These are phyloP conservation scores for Lepraria neglecta DNA, from an alignment of 495 filamentous ascomycete species.

Conservation along the genomic window DNA sequence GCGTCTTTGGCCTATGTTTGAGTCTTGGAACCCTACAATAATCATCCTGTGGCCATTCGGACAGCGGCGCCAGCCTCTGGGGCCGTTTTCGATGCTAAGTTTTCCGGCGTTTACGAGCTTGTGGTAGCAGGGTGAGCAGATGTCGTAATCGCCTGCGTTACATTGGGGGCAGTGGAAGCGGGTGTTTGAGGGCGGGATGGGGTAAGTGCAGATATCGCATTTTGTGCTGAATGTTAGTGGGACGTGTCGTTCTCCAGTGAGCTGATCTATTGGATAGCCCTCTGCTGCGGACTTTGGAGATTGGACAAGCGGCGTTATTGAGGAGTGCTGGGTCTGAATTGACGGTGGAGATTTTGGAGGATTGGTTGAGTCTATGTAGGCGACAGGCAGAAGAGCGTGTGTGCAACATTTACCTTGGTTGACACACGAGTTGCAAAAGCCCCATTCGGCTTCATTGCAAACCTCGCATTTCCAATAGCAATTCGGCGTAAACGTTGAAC, in stretches of 20 bases:
- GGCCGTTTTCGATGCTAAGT: conserved; percentile 67
- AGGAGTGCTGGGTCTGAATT: conserved; percentile 6
- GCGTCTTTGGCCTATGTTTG: conserved; percentile 47
- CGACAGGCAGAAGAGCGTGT: conserved; percentile 65
- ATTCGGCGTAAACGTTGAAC: conserved; percentile 61
- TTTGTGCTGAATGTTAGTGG: conserved; percentile 60
- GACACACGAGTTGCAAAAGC: conserved; percentile 78
- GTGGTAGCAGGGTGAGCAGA: conserved; percentile 71
- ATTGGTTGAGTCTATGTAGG: background rate
- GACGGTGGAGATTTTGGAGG: background rate
- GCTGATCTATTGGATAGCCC: conserved; percentile 25
- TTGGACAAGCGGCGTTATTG: conserved; percentile 2
- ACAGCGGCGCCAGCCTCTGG: conserved; percentile 74
- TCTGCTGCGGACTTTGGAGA: conserved; percentile 22
- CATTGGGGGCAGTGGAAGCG: conserved; percentile 70
- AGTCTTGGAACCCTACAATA: conserved; percentile 64
- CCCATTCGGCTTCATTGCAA: conserved; percentile 90
- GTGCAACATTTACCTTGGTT: conserved; percentile 70
- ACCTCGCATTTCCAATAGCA: conserved; percentile 77
- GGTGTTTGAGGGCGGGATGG: conserved; percentile 59
- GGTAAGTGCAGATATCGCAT: conserved; percentile 67
- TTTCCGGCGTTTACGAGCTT: conserved; percentile 52
- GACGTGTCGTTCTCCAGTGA: conserved; percentile 38
- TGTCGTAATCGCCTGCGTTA: conserved; percentile 71
- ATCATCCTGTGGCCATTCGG: conserved; percentile 76